Conservation (phyloP, 2,329 filamentous ascomycete genomes). For the Helotiales sp. region DNA sequence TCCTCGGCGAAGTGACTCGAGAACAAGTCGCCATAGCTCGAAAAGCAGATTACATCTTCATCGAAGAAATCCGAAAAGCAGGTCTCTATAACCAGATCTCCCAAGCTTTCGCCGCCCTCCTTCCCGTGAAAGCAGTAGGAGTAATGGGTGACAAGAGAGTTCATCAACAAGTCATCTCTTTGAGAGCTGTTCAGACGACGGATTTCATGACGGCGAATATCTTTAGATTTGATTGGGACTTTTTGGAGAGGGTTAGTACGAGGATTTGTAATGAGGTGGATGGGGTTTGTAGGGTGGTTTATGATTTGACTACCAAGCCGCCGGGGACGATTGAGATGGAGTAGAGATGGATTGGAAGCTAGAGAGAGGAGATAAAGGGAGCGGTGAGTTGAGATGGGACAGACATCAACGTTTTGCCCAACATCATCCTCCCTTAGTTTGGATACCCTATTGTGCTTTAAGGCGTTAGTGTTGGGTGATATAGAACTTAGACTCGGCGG, state of each 20-base stretch:
- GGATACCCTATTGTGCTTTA: neutral
- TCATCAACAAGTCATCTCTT: conserved; percentile 60
- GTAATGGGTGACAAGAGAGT: conserved; percentile 70
- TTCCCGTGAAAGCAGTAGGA: conserved; percentile 65
- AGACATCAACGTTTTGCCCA: neutral
- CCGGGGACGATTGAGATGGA: conserved; percentile 69
- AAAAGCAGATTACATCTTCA: conserved; percentile 78
- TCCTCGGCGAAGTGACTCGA: conserved; percentile 80
- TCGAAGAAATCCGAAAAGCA: conserved; percentile 69
- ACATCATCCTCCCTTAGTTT: neutral
- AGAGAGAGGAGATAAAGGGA: neutral
- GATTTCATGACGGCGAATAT: conserved; percentile 41
- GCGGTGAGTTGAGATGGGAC: neutral
- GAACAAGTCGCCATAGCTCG: conserved; percentile 78
- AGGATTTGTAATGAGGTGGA: conserved; percentile 68
- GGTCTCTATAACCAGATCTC: conserved; percentile 72
- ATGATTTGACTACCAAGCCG: conserved; percentile 59
- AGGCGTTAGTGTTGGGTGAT: neutral
- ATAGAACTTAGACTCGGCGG: neutral
- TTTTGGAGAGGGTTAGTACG: conserved; percentile 64
- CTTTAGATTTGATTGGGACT: conserved; percentile 53
- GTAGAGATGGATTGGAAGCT: conserved; percentile 46
- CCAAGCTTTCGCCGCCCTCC: conserved; percentile 69
- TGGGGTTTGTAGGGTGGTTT: conserved; percentile 69
- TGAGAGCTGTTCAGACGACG: conserved; percentile 60